These are phyloP conservation scores for Candida quercuum DNA, from an alignment of 805 yeast genomes.

Conservation along the genomic window DNA sequence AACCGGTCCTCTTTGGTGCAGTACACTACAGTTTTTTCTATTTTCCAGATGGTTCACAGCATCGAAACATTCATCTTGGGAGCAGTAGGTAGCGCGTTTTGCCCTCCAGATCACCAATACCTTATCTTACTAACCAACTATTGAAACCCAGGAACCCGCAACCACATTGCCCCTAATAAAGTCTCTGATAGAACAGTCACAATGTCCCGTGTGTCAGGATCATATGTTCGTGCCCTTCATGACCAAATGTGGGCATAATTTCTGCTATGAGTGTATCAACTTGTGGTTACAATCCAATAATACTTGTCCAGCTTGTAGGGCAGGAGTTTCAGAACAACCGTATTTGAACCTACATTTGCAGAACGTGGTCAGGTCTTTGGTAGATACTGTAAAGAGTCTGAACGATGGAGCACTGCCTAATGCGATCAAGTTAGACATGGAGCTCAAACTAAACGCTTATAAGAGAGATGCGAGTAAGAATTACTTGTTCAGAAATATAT, in stretches of 20 bases:
- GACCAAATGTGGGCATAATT: slow-evolving; percentile 67
- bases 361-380: slow-evolving; percentile 36
- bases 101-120: too few relatives aligned
- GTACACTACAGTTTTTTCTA: too few relatives aligned
- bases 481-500: slow-evolving; percentile 42
- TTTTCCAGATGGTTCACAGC: too few relatives aligned
- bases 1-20: too few relatives aligned
- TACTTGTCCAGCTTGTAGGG: slow-evolving; percentile 68
- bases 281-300: slow-evolving; percentile 55
- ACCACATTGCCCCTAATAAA: slow-evolving; percentile 10
- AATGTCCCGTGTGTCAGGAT: slow-evolving; percentile 67
- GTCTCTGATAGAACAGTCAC: slow-evolving; percentile 24
- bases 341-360: slow-evolving; percentile 46
- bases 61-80: background rate
- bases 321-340: slow-evolving; percentile 43
- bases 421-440: slow-evolving; percentile 13
- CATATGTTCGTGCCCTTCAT: slow-evolving; percentile 61
- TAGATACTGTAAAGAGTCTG: slow-evolving; percentile 31
- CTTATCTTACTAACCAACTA: slow-evolving; percentile 1
- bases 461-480: slow-evolving; percentile 33
- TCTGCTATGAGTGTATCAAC: slow-evolving; percentile 61
- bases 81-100: background rate
- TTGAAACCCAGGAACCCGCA: slow-evolving; percentile 9
- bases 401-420: slow-evolving; percentile 15
- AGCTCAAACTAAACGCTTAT: slow-evolving; percentile 29